Percentiles rank a stretch among this genome's conserved stretches.
Conservation (phyloP, 2,329 filamentous ascomycete genomes). For the Aspergillus quadricinctus region DNA sequence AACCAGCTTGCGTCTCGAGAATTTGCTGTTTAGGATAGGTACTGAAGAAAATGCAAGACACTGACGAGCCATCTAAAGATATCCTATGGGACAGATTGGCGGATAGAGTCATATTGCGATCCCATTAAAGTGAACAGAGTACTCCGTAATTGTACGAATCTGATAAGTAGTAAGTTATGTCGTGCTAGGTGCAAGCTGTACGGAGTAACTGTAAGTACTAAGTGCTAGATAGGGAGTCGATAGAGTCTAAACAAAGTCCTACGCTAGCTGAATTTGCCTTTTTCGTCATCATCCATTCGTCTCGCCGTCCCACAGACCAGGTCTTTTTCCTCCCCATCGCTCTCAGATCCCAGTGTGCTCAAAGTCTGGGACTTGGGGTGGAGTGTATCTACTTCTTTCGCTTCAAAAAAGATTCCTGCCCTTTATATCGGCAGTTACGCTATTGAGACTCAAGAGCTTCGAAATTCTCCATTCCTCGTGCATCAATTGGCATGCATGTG, state of each 20-base stretch:
- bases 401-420: too few relatives aligned
- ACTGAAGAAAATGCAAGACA: not conserved
- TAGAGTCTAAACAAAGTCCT: not conserved
- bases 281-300: not conserved
- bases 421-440: not conserved
- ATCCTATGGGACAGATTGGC: too few relatives aligned
- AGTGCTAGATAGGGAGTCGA: too few relatives aligned
- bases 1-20: not conserved
- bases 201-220: too few relatives aligned
- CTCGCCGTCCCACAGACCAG: not conserved
- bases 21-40: not conserved
- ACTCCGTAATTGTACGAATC: not conserved
- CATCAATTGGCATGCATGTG: not conserved
- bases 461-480: not conserved
- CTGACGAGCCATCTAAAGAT: not conserved
- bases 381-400: too few relatives aligned
- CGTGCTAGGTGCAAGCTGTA: too few relatives aligned
- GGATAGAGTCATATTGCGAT: not conserved
- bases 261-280: not conserved
- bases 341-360: not conserved
- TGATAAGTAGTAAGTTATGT: not conserved
- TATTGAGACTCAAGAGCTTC: not conserved
- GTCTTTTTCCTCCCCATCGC: too few relatives aligned
- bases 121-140: not conserved
- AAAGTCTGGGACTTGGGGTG: not conserved